These are phyloP conservation scores for Pleurotus pulmonarius DNA, from an alignment of 768 basidiomycete species.

Conservation along the genomic window DNA sequence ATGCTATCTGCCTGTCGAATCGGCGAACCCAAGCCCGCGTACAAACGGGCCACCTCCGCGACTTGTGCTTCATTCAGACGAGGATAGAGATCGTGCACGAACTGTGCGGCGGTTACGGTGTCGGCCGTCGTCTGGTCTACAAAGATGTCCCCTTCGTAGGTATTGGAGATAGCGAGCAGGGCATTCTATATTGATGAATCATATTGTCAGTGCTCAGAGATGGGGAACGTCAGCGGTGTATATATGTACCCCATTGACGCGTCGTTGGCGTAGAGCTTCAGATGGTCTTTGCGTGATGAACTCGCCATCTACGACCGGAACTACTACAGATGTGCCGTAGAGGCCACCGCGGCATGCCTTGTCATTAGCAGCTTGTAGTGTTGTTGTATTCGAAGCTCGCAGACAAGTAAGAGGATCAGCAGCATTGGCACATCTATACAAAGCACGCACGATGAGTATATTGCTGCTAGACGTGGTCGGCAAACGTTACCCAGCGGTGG, in stretches of 20 bases:
- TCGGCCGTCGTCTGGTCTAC: slow-evolving; percentile 11
- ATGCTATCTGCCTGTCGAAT: slow-evolving; percentile 28
- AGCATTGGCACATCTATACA: slow-evolving; percentile 11
- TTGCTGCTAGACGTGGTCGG: not conserved
- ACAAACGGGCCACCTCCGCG: slow-evolving; percentile 9
- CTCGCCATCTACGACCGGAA: slow-evolving; percentile 29
- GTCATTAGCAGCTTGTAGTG: slow-evolving; percentile 20
- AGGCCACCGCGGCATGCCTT: slow-evolving; percentile 17
- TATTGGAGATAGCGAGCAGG: slow-evolving; percentile 17
- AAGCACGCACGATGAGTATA: too few species aligned
- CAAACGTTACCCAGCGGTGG: not conserved
- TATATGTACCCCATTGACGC: not conserved
- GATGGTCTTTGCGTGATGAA: slow-evolving; percentile 19
- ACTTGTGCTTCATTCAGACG: slow-evolving; percentile 3
- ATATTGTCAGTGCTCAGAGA: not conserved
- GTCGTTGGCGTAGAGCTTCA: not conserved
- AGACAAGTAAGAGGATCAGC: slow-evolving; percentile 11
- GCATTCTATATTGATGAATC: slow-evolving; percentile 6
- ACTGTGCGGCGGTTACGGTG: slow-evolving; percentile 9
- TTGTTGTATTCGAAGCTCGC: slow-evolving; percentile 12
- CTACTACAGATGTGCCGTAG: slow-evolving; percentile 22
- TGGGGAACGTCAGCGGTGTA: not conserved
- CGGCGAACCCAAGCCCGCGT: slow-evolving; percentile 15
- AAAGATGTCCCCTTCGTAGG: slow-evolving; percentile 23
- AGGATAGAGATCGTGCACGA: slow-evolving; percentile 16